Conservation (phyloP, 179 eudicot genomes). For the Beta macrorhiza region DNA sequence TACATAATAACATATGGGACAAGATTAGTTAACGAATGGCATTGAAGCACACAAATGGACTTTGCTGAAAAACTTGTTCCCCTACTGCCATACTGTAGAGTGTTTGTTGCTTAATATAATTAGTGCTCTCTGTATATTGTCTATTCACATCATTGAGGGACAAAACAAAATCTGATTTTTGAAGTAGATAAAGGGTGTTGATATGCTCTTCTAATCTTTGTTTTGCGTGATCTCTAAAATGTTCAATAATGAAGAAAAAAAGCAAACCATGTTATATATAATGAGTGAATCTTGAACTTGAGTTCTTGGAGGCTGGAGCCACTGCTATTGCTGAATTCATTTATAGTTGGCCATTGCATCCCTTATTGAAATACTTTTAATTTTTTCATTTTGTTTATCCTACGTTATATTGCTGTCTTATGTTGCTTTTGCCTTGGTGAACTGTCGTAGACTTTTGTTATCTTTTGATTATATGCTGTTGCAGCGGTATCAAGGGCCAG, state of each 20-base stretch:
- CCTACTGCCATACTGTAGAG: neutral
- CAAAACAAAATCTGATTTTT: neutral
- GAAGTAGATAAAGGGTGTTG: neutral
- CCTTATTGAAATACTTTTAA: neutral
- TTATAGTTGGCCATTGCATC: neutral
- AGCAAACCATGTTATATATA: neutral
- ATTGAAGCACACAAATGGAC: neutral
- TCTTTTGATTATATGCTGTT: constrained; percentile 15
- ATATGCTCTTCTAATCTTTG: neutral
- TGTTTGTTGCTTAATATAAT: neutral
- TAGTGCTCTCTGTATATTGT: neutral
- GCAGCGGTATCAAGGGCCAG: constrained; percentile 62
- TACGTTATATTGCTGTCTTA: neutral
- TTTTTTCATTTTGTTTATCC: neutral
- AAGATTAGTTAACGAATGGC: neutral
- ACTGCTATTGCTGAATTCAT: neutral
- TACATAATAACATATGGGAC: no score
- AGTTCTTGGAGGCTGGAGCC: neutral
- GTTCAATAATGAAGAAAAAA: constrained; percentile 3
- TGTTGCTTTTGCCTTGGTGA: neutral
- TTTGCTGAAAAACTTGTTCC: neutral
- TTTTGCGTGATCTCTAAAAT: neutral
- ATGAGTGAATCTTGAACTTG: neutral
- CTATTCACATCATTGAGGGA: neutral
- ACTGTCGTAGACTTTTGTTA: neutral